These are phyloP conservation scores for Cephalotrichum gorgonifer DNA, from an alignment of 2,329 filamentous ascomycete species.

Conservation along the genomic window DNA sequence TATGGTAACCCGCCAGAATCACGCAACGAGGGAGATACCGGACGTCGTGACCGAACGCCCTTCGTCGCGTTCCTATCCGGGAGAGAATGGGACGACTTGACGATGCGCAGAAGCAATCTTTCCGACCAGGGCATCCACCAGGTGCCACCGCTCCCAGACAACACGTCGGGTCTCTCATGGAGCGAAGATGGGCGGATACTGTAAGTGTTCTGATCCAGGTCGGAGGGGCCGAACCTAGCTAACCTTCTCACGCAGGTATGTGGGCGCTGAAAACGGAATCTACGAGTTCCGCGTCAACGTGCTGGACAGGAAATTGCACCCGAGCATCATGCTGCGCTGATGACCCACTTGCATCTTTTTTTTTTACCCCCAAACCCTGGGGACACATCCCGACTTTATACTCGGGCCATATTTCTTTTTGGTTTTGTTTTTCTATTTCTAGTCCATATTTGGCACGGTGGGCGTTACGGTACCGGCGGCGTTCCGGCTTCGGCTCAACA, in stretches of 20 bases:
- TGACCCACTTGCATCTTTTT: too few relatives aligned
- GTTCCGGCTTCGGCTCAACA: too few relatives aligned
- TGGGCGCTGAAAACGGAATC: slow-evolving; percentile 61
- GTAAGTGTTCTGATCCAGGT: slow-evolving; percentile 29
- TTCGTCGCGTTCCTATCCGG: slow-evolving; percentile 4
- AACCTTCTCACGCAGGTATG: slow-evolving; percentile 9
- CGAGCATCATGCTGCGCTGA: slow-evolving; percentile 44
- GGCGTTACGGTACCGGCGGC: too few relatives aligned
- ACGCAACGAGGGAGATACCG: background rate
- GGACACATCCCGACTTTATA: too few relatives aligned
- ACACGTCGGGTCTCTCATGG: slow-evolving; percentile 53
- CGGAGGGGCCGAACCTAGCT: background rate
- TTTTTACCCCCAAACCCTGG: background rate
- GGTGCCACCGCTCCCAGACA: slow-evolving; percentile 34
- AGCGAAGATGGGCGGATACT: slow-evolving; percentile 48
- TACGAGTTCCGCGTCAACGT: slow-evolving; percentile 63
- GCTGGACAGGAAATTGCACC: slow-evolving; percentile 47
- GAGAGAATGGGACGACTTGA: slow-evolving; percentile 4
- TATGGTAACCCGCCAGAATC: slow-evolving; percentile 11
- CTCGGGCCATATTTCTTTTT: background rate
- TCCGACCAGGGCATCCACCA: slow-evolving; percentile 30
- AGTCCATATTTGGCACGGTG: background rate
- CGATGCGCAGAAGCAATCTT: slow-evolving; percentile 11
- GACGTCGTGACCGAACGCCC: slow-evolving; percentile 10
- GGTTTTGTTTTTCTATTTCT: background rate